These are phyloP conservation scores for Lathyrus tuberosus DNA, from an alignment of 306 rosid genomes.

Conservation along the genomic window DNA sequence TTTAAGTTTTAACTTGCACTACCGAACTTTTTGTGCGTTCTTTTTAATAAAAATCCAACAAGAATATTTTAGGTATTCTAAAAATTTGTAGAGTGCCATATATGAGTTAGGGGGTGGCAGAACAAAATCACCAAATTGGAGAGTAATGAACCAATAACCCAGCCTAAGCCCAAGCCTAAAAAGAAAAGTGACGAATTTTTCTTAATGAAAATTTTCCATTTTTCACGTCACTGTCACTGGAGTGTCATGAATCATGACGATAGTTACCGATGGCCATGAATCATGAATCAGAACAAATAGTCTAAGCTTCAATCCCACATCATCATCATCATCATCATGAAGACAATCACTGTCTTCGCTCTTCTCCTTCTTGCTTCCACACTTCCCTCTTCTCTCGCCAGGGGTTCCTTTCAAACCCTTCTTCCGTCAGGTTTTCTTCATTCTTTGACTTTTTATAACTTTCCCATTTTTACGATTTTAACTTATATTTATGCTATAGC, in stretches of 20 bases:
- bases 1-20: too few relatives aligned
- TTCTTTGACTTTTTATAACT: constrained; percentile 15
- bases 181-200: background rate
- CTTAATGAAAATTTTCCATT: constrained; percentile 34
- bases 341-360: constrained; percentile 38
- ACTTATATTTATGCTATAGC: background rate
- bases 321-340: background rate
- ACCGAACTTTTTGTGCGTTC: too few relatives aligned
- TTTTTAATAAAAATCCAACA: too few relatives aligned
- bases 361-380: constrained; percentile 45
- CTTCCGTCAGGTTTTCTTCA: constrained; percentile 53
- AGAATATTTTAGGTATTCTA: too few relatives aligned
- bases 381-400: constrained; percentile 52
- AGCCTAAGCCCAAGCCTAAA: constrained; percentile 2
- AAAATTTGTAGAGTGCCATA: too few relatives aligned
- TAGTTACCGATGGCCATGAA: background rate
- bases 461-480: background rate
- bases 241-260: background rate
- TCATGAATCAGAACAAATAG: constrained; percentile 25
- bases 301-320: background rate
- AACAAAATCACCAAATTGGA: too few relatives aligned
- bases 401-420: constrained; percentile 48
- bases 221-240: constrained; percentile 14
- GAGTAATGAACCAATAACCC: background rate
- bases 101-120: too few relatives aligned